Base-by-base conservation (phyloP, 371 early-diverging fungal species). In the Saksenaea vasiformis region DNA sequence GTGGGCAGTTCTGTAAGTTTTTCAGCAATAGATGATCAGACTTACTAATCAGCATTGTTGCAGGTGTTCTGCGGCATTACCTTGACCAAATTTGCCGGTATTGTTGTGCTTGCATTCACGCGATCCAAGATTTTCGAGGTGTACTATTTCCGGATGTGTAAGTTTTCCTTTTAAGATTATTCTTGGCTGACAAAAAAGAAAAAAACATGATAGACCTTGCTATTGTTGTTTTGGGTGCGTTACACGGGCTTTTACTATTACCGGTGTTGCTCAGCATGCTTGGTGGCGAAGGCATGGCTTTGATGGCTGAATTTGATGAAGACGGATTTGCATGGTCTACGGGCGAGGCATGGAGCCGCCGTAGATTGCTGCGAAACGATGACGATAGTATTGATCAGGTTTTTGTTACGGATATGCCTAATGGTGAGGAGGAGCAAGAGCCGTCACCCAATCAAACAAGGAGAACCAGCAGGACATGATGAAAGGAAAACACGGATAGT, bases 61-160 rank as follows among this genome's bases (percentile, higher is more conserved):
- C 56, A 85, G 85, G 91, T 91, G 7, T 88, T 92, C 61, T 85
- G 85, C 58, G 91, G 91, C 35, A 92, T 91, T 39, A 88, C 90
- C 3, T 61, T 90, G 60, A 92, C 92, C 35, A 92, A 92, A 62
- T 87, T 92, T 71, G 77, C 86, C 26, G 92, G 92, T 19, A 87
- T 92, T 36, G 62, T 85, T 56, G 90, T 91, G 4, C 70, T 92
- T 15, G 90, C 90, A 5, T 90, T 90, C 60, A 87, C 92, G 8
- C 71, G 84, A 19, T 88, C 89, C 65, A 87, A 88, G 72, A 87
- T 92, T 37, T 92, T 92, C 74, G 87, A 89, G 66, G 81, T 90
- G 9, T 92, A 88, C 62, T 92, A 92, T 65, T 92, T 92, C 74
- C 74, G 90, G 37, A 90, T 92, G 89, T 92, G 82, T 82, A 79